phyloP scores from a whole-genome alignment of 2,329 filamentous ascomycete genomes.

The Botryosphaeria dothidea region DNA sequence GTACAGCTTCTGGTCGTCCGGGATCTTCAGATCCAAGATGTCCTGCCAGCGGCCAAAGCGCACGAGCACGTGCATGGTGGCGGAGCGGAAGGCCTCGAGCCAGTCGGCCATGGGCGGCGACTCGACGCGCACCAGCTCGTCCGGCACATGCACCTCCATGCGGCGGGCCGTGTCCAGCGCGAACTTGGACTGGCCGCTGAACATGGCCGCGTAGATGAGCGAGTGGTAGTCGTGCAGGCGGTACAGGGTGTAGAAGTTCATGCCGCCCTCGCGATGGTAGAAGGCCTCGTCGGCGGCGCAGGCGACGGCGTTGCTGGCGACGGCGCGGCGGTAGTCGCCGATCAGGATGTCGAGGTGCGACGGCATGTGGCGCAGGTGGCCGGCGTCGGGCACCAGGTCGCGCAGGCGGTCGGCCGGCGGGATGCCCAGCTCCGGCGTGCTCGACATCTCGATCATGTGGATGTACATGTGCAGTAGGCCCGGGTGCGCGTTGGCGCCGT shows the following conservation, averaged over 20 bases:
- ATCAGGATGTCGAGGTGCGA: slow-evolving; percentile 73
- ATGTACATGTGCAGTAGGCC: slow-evolving; percentile 76
- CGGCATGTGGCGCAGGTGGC: slow-evolving; percentile 76
- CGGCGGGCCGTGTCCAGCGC: slow-evolving; percentile 61
- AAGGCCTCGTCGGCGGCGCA: slow-evolving; percentile 69
- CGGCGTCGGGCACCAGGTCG: slow-evolving; percentile 66
- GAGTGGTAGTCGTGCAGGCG: slow-evolving; percentile 75
- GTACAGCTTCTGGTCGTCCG: slow-evolving; percentile 62
- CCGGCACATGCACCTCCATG: slow-evolving; percentile 64
- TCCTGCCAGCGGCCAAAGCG: slow-evolving; percentile 74
- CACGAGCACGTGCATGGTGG: slow-evolving; percentile 69
- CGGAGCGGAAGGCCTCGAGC: slow-evolving; percentile 69
- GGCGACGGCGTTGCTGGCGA: slow-evolving; percentile 67
- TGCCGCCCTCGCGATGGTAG: slow-evolving; percentile 57
- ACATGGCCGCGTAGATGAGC: slow-evolving; percentile 75
- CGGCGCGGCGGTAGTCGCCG: slow-evolving; percentile 68
- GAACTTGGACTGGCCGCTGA: slow-evolving; percentile 64
- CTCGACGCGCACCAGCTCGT: slow-evolving; percentile 62
- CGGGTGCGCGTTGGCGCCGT: slow-evolving; percentile 57
- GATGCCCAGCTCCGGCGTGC: slow-evolving; percentile 63
- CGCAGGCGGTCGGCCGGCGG: slow-evolving; percentile 63
- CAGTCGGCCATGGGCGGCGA: slow-evolving; percentile 78
- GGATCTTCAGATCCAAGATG: slow-evolving; percentile 58
- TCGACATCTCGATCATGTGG: slow-evolving; percentile 77
- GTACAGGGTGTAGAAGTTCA: slow-evolving; percentile 78